Evolutionary conservation across 495 filamentous ascomycete genomes (phyloP).

Genomic region (Neurospora intermedia): DNA sequence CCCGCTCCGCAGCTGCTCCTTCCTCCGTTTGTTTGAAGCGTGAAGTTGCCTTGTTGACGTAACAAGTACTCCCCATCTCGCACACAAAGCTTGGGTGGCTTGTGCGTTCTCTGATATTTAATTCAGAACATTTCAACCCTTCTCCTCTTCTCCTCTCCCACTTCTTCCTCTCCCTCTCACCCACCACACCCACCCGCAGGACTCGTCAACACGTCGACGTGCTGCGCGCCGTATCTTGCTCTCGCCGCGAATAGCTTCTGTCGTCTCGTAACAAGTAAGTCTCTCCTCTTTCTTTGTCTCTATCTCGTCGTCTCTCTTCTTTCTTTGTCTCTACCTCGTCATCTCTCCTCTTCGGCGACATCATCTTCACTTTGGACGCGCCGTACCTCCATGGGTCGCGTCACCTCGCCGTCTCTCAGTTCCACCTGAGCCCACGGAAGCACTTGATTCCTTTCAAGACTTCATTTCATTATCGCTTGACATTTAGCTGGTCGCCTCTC

Average conservation of each 20-base stretch:
- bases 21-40: background rate
- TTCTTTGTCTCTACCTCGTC: background rate
- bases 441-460: background rate
- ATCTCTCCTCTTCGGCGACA: background rate
- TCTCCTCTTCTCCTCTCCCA: background rate
- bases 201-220: background rate
- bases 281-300: background rate
- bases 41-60: background rate
- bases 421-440: background rate
- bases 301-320: background rate
- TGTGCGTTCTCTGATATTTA: background rate
- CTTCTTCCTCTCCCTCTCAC: background rate
- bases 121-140: background rate
- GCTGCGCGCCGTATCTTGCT: background rate
- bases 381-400: background rate
- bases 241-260: background rate
- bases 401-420: background rate
- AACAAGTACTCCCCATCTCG: background rate
- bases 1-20: background rate
- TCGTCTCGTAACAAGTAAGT: background rate
- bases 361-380: background rate
- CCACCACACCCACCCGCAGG: background rate
- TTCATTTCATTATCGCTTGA: background rate
- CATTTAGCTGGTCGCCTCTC: background rate
- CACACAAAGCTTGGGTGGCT: background rate